phyloP scores from a whole-genome alignment of 129 eudicot species.

The Gnaphalium uliginosum region DNA sequence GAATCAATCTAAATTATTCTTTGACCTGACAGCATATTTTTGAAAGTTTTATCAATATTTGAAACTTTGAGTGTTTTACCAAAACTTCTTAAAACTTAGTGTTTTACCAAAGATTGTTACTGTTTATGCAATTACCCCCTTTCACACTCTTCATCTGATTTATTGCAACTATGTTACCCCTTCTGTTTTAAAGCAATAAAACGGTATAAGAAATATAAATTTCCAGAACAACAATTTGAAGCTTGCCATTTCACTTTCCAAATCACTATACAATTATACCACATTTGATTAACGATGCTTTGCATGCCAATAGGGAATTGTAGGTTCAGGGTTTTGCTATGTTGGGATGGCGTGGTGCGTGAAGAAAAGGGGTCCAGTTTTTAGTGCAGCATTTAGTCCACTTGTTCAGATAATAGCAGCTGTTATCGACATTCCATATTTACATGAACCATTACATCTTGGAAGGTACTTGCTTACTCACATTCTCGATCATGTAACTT shows the following conservation, averaged over 20 bases:
- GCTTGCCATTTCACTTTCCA: background rate
- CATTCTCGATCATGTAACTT: background rate
- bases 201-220: conserved; percentile 2
- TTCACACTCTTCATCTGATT: background rate
- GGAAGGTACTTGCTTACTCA: conserved; percentile 53
- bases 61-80: too few relatives aligned
- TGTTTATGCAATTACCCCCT: too few relatives aligned
- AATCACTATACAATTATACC: background rate
- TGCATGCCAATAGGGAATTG: conserved; percentile 54
- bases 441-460: conserved; percentile 67
- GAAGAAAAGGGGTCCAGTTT: conserved; percentile 76
- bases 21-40: too few relatives aligned
- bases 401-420: conserved; percentile 59
- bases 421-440: conserved; percentile 51
- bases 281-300: background rate
- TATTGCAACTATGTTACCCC: background rate
- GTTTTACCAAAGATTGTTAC: too few relatives aligned
- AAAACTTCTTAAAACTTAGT: too few relatives aligned
- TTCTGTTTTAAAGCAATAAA: too few relatives aligned
- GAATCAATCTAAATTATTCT: too few relatives aligned
- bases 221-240: background rate
- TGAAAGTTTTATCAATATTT: too few relatives aligned
- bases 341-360: conserved; percentile 84
- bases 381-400: conserved; percentile 81
- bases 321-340: conserved; percentile 68